A percentile compares a stretch with the other conserved stretches of the same genome.
phyloP scores from a whole-genome alignment of 306 rosid species.

The Cucurbita moschata region DNA sequence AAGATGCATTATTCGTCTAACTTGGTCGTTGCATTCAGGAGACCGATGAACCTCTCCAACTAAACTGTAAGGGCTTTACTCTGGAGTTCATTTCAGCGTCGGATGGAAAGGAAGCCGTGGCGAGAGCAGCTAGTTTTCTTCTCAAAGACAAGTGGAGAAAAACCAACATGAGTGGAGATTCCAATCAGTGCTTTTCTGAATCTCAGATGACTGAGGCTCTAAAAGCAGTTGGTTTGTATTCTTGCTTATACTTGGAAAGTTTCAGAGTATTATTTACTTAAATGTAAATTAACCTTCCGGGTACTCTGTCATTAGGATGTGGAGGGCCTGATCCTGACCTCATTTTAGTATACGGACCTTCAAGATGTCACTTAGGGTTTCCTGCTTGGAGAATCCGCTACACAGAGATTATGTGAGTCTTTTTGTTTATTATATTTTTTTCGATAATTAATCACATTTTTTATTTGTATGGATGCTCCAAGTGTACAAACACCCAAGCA shows the following conservation, averaged over 20 bases:
- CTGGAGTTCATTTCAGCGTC: constrained; percentile 48
- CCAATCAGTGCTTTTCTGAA: constrained; percentile 31
- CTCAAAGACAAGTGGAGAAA: constrained; percentile 32
- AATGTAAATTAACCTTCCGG: constrained; percentile 5
- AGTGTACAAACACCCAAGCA: not conserved
- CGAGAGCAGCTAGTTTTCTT: constrained; percentile 66
- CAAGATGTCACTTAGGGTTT: constrained; percentile 85
- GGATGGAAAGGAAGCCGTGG: constrained; percentile 73
- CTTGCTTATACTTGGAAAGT: constrained; percentile 8
- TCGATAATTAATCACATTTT: not conserved
- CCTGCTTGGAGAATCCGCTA: constrained; percentile 87
- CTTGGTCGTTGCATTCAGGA: constrained; percentile 24
- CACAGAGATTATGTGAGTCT: constrained; percentile 76
- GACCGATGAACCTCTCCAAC: constrained; percentile 20
- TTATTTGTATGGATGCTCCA: not conserved
- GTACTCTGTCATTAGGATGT: constrained; percentile 28
- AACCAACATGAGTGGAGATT: constrained; percentile 24
- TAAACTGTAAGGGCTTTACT: constrained; percentile 24
- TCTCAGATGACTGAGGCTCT: constrained; percentile 50
- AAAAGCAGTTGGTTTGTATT: constrained; percentile 52
- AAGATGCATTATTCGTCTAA: constrained; percentile 11
- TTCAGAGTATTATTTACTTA: constrained; percentile 10
- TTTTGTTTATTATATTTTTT: not conserved
- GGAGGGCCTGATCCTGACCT: constrained; percentile 77
- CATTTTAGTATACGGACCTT: constrained; percentile 72